Percentiles rank a stretch among this genome's conserved stretches.
Conservation (phyloP, 805 yeast genomes). For the Ogataea minuta region DNA sequence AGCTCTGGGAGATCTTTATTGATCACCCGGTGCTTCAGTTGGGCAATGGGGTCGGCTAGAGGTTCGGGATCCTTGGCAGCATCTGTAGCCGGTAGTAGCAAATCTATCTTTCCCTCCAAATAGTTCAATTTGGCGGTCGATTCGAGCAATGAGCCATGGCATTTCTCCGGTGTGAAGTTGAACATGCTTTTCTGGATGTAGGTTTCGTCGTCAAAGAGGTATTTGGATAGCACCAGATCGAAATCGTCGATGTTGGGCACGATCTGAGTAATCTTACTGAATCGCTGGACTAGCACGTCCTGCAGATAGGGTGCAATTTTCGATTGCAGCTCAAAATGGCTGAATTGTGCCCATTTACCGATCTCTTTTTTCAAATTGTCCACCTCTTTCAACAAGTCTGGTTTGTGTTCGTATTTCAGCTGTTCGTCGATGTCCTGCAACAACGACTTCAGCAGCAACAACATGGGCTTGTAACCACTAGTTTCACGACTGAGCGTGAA, state of each 20-base stretch:
- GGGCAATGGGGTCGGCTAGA: slow-evolving; percentile 17
- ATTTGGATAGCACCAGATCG: slow-evolving; percentile 29
- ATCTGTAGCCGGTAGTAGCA: slow-evolving; percentile 19
- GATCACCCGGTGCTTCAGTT: slow-evolving; percentile 18
- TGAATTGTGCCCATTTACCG: slow-evolving; percentile 32
- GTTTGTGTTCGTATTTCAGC: slow-evolving; percentile 10
- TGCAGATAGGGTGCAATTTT: slow-evolving; percentile 32
- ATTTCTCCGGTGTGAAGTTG: slow-evolving; percentile 24
- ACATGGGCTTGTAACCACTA: slow-evolving; percentile 30
- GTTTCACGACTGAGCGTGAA: slow-evolving; percentile 30
- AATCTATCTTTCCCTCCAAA: slow-evolving; percentile 33
- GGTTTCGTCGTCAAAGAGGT: slow-evolving; percentile 26
- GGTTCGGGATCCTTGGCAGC: slow-evolving; percentile 1
- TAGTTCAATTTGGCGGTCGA: slow-evolving; percentile 28
- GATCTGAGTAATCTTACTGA: slow-evolving; percentile 31
- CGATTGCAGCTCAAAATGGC: slow-evolving; percentile 37
- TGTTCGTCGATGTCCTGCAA: slow-evolving; percentile 25
- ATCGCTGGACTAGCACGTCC: slow-evolving; percentile 25
- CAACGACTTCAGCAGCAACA: slow-evolving; percentile 26
- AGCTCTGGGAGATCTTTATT: slow-evolving; percentile 29
- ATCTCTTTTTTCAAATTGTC: slow-evolving; percentile 22
- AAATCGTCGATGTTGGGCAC: slow-evolving; percentile 35
- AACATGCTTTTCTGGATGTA: slow-evolving; percentile 27
- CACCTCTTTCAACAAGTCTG: slow-evolving; percentile 12
- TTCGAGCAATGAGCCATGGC: slow-evolving; percentile 32